phyloP scores from a whole-genome alignment of 2,329 filamentous ascomycete genomes.

The Aspergillus hiratsukae region DNA sequence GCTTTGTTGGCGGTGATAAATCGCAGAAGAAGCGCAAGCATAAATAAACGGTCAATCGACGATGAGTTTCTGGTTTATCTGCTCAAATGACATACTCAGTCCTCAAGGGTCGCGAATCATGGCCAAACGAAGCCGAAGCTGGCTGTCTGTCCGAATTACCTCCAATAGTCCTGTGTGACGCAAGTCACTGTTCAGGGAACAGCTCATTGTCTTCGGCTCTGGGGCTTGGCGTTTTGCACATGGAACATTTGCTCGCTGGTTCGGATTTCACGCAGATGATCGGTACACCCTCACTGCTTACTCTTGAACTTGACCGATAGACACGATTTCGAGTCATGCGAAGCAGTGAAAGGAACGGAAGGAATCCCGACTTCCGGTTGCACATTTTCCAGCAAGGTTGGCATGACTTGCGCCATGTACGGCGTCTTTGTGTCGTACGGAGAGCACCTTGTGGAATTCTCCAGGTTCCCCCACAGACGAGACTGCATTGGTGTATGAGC shows the following conservation, averaged over 20 bases:
- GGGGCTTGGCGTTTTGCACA: background rate
- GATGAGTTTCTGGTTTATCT: background rate
- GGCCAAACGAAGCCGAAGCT: background rate
- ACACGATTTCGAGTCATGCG: background rate
- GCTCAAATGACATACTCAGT: background rate
- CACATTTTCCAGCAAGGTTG: background rate
- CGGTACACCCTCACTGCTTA: background rate
- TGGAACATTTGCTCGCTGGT: background rate
- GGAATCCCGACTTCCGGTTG: background rate
- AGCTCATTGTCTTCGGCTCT: background rate
- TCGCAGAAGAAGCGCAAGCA: constrained; percentile 23
- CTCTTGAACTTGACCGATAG: background rate
- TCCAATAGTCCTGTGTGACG: background rate
- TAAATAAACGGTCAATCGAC: constrained; percentile 7
- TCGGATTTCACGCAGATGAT: background rate
- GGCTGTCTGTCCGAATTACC: background rate
- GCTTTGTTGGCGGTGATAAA: constrained; percentile 8
- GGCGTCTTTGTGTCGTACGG: background rate
- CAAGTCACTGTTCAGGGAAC: background rate
- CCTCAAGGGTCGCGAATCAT: background rate
- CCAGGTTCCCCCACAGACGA: background rate
- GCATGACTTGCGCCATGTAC: background rate
- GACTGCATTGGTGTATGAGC: background rate
- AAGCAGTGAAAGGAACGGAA: background rate
- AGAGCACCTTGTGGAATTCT: background rate